Conservation (phyloP, 192 early-diverging fungal genomes). For the Podila minutissima region DNA sequence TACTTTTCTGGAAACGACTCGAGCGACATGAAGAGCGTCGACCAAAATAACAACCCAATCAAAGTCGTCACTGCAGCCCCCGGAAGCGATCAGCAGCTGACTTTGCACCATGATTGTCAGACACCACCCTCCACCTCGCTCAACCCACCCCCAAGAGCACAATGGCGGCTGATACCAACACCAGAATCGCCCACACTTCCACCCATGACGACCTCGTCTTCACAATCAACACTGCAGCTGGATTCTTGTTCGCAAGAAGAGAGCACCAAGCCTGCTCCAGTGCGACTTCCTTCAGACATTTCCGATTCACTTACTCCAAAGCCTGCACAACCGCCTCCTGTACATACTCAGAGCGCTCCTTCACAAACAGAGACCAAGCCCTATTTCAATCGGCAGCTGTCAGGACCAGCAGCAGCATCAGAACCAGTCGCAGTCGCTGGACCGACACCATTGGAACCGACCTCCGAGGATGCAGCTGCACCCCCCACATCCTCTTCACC, state of each 20-base stretch:
- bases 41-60: neutral
- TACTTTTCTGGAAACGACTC: neutral
- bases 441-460: neutral
- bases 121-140: neutral
- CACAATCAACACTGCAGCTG: neutral
- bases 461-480: neutral
- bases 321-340: neutral
- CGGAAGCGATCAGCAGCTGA: neutral
- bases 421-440: neutral
- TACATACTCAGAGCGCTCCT: neutral
- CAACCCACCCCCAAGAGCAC: constrained; percentile 1
- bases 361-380: neutral
- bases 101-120: neutral
- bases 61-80: neutral
- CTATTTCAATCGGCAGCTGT: neutral
- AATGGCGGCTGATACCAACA: neutral
- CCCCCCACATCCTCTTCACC: constrained; percentile 1
- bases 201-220: neutral
- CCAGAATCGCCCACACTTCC: constrained; percentile 14
- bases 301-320: neutral
- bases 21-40: neutral
- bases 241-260: neutral
- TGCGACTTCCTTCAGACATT: neutral
- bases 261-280: neutral
- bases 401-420: neutral